A percentile compares a stretch with the other conserved stretches of the same genome.
phyloP scores from a whole-genome alignment of 768 basidiomycete genomes.

The Boletellus emodensis region DNA sequence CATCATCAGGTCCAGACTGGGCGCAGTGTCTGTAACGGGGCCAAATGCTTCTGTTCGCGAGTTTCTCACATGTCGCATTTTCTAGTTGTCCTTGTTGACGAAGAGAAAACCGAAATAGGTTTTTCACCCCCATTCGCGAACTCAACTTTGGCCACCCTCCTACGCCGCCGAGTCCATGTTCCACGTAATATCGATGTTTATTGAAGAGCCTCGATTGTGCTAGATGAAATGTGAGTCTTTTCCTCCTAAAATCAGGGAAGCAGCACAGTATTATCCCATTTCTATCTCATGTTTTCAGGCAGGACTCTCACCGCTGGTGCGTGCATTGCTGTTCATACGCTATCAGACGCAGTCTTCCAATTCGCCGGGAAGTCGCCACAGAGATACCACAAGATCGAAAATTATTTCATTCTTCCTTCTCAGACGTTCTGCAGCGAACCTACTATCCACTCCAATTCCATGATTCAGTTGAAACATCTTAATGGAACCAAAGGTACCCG shows the following conservation, averaged over 20 bases:
- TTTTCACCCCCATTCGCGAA: background rate
- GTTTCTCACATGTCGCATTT: background rate
- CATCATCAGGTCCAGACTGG: background rate
- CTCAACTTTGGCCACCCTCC: background rate
- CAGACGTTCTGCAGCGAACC: slow-evolving; percentile 48
- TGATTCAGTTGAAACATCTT: slow-evolving; percentile 40
- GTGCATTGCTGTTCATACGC: slow-evolving; percentile 19
- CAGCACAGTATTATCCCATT: slow-evolving; percentile 15
- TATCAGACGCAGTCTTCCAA: background rate
- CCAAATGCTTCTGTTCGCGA: background rate
- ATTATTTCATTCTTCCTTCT: slow-evolving; percentile 33
- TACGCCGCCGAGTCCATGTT: background rate
- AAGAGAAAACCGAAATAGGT: background rate
- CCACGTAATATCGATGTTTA: background rate
- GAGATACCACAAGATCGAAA: slow-evolving; percentile 14
- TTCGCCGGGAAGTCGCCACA: slow-evolving; percentile 31
- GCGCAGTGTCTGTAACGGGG: background rate
- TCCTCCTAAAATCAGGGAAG: background rate
- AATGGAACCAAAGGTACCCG: slow-evolving; percentile 25
- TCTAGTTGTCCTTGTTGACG: background rate
- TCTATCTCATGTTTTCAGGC: slow-evolving; percentile 47
- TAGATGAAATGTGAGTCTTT: background rate
- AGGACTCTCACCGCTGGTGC: slow-evolving; percentile 46
- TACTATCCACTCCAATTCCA: slow-evolving; percentile 41
- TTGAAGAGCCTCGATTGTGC: background rate